Evolutionary conservation across 768 basidiomycete species (phyloP), one percentile per base, ranked within the genome.

Genomic region (Mycena floridula): DNA sequence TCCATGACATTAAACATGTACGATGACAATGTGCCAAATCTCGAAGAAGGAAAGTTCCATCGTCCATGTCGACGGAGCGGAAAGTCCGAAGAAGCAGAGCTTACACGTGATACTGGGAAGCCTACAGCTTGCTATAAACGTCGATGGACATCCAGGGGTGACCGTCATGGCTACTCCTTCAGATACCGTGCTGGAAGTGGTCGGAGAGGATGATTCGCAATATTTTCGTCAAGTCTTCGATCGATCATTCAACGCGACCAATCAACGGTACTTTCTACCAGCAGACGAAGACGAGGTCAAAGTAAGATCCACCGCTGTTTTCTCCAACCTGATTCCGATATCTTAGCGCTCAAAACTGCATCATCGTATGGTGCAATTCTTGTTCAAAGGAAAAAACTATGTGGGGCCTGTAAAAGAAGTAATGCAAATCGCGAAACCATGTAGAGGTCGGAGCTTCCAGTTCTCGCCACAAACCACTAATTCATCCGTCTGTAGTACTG

Each of bases 1-100:
- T 96, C 30, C 91, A 95, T 62, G 90, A 94, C 58, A 81, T 96
- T 60, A 89, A 82, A 55, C 62, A 62, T 48, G 53, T 61, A 38
- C 54, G n/a, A 30, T 9, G 28, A 35, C 32, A 35, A 18, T 35
- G 9, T 35, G 32, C 4, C 32, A 7, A 15, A 35, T 35, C 32
- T 35, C 18, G 4, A n/a, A 15, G 32, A 35, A 15, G 15, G 18
- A 35, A 4, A 35, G 13, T 35, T 35, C 32, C 32, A 18, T 13
- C 32, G 32, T 35, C 18, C 18, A 13, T 15, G 18, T 35, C 18
- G n/a, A n/a, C n/a, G 32, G 32, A 15, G 24, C 40, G 21, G 40
- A 23, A 25, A 42, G 40, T 20, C n/a, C 22, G 15, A 15, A 42
- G 24, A 42, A 15, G 11, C 15, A 24, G 15, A 42, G 20, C 15